Evolutionary conservation across 345 rosid species (phyloP).

Genomic region (Hibiscus tridactylites): DNA sequence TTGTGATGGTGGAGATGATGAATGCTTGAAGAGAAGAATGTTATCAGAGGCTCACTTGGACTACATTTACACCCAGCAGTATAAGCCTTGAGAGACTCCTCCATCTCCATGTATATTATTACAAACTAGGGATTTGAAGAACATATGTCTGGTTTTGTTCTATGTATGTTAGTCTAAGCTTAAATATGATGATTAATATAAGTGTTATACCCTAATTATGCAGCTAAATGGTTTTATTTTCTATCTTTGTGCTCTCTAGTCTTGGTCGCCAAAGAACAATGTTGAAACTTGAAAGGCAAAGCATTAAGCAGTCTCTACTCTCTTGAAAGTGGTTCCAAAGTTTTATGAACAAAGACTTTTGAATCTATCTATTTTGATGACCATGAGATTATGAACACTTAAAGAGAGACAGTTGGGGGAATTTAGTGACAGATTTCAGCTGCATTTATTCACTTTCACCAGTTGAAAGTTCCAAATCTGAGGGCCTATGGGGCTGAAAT

Average conservation of each 20-base stretch:
- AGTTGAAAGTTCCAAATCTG: not conserved
- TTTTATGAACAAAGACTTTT: not conserved
- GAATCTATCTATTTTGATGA: too few species aligned
- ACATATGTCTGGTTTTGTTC: not conserved
- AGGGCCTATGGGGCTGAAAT: not conserved
- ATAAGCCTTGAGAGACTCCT: constrained; percentile 27
- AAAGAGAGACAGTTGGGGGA: constrained; percentile 11
- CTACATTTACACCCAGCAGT: constrained; percentile 81
- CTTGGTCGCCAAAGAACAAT: too few species aligned
- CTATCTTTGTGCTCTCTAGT: not conserved
- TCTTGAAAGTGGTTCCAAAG: too few species aligned
- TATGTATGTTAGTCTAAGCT: not conserved
- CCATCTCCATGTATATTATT: too few species aligned
- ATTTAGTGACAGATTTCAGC: too few species aligned
- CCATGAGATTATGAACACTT: too few species aligned
- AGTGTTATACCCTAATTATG: not conserved
- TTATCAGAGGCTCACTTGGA: constrained; percentile 75
- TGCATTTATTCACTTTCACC: constrained; percentile 2
- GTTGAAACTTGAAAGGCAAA: not conserved
- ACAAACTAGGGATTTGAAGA: not conserved
- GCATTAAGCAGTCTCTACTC: too few species aligned
- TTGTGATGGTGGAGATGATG: constrained; percentile 49
- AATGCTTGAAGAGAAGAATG: constrained; percentile 52
- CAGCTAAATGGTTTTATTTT: not conserved
- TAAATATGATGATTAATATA: constrained; percentile 1